phyloP scores from a whole-genome alignment of 805 yeast species.

The Metschnikowia gruessii region DNA sequence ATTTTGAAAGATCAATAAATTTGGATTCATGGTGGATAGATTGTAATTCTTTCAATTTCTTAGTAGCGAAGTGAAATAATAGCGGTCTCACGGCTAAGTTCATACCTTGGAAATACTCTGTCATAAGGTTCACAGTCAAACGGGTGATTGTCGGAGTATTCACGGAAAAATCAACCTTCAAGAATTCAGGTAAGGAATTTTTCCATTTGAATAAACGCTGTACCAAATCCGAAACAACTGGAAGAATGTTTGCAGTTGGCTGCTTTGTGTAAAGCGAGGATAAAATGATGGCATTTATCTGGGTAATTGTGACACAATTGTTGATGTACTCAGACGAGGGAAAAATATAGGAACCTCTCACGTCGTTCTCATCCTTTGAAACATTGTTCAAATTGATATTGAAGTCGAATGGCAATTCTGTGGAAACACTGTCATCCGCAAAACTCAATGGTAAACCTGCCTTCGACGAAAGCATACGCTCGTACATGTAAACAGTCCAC shows the following conservation, averaged over 20 bases:
- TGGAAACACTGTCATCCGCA: constrained; percentile 77
- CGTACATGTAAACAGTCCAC: constrained; percentile 52
- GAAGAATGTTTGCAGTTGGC: constrained; percentile 72
- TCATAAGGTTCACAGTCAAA: constrained; percentile 68
- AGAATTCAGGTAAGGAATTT: constrained; percentile 57
- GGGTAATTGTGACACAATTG: constrained; percentile 75
- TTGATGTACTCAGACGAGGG: constrained; percentile 76
- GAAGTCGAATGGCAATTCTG: constrained; percentile 71
- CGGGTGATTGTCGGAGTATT: constrained; percentile 59
- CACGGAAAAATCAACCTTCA: constrained; percentile 58
- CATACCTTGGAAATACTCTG: constrained; percentile 81
- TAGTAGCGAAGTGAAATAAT: constrained; percentile 70
- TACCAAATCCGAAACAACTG: constrained; percentile 68
- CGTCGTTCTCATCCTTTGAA: constrained; percentile 46
- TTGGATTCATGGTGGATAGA: constrained; percentile 42
- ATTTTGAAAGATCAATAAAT: constrained; percentile 62
- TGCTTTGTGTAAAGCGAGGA: constrained; percentile 70
- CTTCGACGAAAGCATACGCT: constrained; percentile 75
- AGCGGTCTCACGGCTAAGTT: constrained; percentile 76
- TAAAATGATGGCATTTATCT: constrained; percentile 70
- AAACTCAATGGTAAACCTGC: constrained; percentile 78
- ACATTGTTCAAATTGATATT: constrained; percentile 49
- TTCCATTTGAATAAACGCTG: constrained; percentile 68
- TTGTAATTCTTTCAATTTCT: constrained; percentile 52
- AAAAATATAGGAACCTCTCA: constrained; percentile 62